Evolutionary conservation across 345 rosid species (phyloP).

Genomic region (Anacardium occidentale): DNA sequence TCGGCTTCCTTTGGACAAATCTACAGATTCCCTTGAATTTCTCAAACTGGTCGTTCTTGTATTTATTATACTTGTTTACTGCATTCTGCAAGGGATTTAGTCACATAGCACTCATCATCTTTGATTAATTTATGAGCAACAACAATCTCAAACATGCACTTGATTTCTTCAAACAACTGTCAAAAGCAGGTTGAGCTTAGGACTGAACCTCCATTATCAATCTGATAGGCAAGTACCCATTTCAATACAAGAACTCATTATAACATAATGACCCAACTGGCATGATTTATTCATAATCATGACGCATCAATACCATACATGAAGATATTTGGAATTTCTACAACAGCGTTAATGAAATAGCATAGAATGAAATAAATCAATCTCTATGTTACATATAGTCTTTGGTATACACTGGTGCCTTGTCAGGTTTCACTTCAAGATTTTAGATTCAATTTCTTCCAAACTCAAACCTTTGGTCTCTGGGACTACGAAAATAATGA

Average conservation of each 20-base stretch:
- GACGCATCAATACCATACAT: no score
- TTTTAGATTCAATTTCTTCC: slow-evolving; percentile 88
- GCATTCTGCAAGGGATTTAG: neutral
- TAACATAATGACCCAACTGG: no score
- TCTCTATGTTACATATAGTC: neutral
- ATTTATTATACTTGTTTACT: neutral
- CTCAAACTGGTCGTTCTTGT: neutral
- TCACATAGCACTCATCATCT: no score
- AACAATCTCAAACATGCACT: neutral
- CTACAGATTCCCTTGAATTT: neutral
- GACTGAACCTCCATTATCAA: slow-evolving; percentile 17
- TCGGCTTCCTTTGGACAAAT: neutral
- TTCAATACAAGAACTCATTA: neutral
- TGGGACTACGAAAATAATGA: slow-evolving; percentile 59
- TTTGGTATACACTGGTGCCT: neutral
- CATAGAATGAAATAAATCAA: neutral
- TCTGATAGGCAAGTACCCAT: neutral
- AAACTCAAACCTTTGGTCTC: slow-evolving; percentile 97
- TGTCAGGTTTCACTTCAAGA: slow-evolving; percentile 54
- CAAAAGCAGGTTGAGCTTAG: slow-evolving; percentile 24
- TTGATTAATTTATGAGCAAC: no score
- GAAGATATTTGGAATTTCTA: neutral
- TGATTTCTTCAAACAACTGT: slow-evolving; percentile 26
- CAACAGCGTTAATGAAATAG: neutral
- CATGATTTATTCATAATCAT: no score